A percentile compares a stretch with the other conserved stretches of the same genome.
Evolutionary conservation across 164 flowering plant species (phyloP).

Genomic region (Liriodendron chinense): DNA sequence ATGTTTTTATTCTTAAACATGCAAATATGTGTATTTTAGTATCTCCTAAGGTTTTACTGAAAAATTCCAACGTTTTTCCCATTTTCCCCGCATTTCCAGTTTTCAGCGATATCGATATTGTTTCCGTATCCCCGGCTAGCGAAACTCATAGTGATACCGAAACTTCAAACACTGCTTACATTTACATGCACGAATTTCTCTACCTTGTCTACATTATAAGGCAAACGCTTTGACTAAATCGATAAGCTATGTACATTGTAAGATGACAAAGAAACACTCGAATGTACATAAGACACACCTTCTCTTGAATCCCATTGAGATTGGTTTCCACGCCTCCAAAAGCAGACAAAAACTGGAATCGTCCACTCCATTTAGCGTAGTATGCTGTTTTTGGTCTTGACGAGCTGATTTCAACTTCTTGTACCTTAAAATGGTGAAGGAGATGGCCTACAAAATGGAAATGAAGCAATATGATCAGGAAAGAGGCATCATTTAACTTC

Average conservation of each 20-base stretch:
- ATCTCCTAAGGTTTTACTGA: no score
- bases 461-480: neutral
- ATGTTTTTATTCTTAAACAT: no score
- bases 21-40: no score
- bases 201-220: neutral
- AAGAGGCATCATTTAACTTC: neutral
- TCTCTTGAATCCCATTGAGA: conserved; percentile 88
- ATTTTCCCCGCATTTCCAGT: no score
- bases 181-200: no score
- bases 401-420: conserved; percentile 58
- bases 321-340: conserved; percentile 89
- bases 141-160: no score
- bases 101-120: no score
- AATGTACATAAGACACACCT: conserved; percentile 40
- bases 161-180: no score
- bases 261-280: neutral
- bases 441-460: conserved; percentile 45
- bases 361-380: conserved; percentile 10
- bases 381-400: conserved; percentile 20
- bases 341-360: conserved; percentile 41
- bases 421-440: conserved; percentile 68
- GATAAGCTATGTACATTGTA: neutral
- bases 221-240: neutral
- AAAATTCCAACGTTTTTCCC: no score
- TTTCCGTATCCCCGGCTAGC: no score